Evolutionary conservation across 495 filamentous ascomycete genomes (phyloP).

Genomic region (Hypoxylon perforatum): DNA sequence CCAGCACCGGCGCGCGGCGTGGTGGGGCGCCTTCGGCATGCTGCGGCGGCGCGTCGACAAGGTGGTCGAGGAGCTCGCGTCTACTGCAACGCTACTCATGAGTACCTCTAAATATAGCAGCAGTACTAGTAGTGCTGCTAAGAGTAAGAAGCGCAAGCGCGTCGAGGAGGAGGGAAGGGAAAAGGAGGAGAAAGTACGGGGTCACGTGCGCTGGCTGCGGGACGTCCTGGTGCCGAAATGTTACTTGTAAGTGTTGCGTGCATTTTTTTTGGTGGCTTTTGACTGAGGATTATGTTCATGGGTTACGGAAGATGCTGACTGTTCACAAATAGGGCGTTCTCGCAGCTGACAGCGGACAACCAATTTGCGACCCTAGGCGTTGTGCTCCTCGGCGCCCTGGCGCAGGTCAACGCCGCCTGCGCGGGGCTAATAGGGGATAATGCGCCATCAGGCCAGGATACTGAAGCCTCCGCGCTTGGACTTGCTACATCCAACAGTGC

Average conservation of each 20-base stretch:
- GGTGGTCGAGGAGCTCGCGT: slow-evolving; percentile 58
- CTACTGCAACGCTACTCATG: slow-evolving; percentile 12
- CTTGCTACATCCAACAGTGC: neutral
- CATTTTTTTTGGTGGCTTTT: neutral
- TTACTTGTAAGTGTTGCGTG: slow-evolving; percentile 42
- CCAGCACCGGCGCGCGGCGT: slow-evolving; percentile 76
- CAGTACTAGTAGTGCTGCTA: slow-evolving; percentile 15
- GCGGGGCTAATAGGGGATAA: slow-evolving; percentile 29
- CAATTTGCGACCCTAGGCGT: slow-evolving; percentile 85
- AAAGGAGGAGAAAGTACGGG: slow-evolving; percentile 22
- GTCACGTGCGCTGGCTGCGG: slow-evolving; percentile 50
- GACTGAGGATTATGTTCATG: neutral
- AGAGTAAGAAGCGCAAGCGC: slow-evolving; percentile 38
- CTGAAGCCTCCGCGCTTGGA: neutral
- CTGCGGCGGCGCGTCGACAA: slow-evolving; percentile 70
- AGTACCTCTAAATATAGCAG: slow-evolving; percentile 3
- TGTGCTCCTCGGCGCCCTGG: slow-evolving; percentile 73
- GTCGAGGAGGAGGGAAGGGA: slow-evolving; percentile 32
- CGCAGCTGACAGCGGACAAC: slow-evolving; percentile 73
- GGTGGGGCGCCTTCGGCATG: slow-evolving; percentile 77
- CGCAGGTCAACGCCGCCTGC: slow-evolving; percentile 65
- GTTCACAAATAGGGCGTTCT: slow-evolving; percentile 66
- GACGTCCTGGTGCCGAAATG: slow-evolving; percentile 46
- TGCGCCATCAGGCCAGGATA: neutral
- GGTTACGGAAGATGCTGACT: neutral